phyloP scores from a whole-genome alignment of 306 rosid genomes.

The Parietaria judaica region DNA sequence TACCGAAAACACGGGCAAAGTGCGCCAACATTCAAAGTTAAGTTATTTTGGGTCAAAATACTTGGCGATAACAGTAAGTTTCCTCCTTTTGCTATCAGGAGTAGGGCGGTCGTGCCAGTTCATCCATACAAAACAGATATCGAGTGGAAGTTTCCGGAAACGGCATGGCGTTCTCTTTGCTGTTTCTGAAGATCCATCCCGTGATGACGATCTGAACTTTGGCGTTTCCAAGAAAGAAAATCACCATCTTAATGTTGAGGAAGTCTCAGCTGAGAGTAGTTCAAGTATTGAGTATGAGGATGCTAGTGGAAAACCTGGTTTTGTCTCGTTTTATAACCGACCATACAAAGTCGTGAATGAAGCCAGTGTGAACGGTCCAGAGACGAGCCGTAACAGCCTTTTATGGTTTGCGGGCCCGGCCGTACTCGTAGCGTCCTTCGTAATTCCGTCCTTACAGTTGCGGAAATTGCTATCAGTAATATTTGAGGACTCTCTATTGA shows the following conservation, averaged over 20 bases:
- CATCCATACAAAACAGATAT: slow-evolving; percentile 32
- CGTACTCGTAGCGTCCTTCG: slow-evolving; percentile 85
- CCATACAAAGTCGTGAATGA: slow-evolving; percentile 46
- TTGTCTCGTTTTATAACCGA: slow-evolving; percentile 66
- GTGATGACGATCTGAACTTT: slow-evolving; percentile 30
- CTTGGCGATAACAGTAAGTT: too few relatives aligned
- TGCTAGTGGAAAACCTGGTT: slow-evolving; percentile 72
- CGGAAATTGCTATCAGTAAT: slow-evolving; percentile 65
- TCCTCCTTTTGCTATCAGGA: slow-evolving; percentile 15
- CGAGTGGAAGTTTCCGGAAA: slow-evolving; percentile 35
- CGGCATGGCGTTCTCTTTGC: slow-evolving; percentile 41
- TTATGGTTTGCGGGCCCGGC: slow-evolving; percentile 87
- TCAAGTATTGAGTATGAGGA: slow-evolving; percentile 35
- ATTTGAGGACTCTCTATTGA: slow-evolving; percentile 91
- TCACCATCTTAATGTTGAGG: slow-evolving; percentile 22
- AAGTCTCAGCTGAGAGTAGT: slow-evolving; percentile 30
- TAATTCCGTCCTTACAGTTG: slow-evolving; percentile 86
- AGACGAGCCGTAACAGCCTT: slow-evolving; percentile 42
- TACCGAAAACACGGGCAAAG: too few relatives aligned
- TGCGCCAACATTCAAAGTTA: too few relatives aligned
- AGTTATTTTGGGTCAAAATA: too few relatives aligned
- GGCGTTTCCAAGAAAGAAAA: slow-evolving; percentile 40
- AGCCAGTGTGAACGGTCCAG: slow-evolving; percentile 27
- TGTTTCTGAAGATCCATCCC: slow-evolving; percentile 62
- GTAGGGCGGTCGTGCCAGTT: slow-evolving; percentile 44